Conservation (phyloP, 2,329 filamentous ascomycete species). For the Claviceps purpurea region DNA sequence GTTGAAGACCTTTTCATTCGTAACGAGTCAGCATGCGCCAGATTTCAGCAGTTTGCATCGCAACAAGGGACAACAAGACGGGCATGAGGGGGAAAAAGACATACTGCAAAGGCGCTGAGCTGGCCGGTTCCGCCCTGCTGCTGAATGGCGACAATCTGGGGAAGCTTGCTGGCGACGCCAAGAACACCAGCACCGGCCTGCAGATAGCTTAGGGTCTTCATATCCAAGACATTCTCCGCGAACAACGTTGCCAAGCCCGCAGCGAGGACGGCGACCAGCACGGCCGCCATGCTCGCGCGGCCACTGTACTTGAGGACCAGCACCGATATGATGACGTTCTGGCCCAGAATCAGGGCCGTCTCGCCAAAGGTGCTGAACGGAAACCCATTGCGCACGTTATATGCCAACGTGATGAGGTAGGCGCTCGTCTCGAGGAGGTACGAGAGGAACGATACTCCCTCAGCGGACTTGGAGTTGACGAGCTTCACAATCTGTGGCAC, state of each 20-base stretch:
- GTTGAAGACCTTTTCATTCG: slow-evolving; percentile 71
- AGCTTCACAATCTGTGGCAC: slow-evolving; percentile 95
- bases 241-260: slow-evolving; percentile 59
- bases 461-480: slow-evolving; percentile 62
- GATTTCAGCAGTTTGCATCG: no score
- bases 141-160: slow-evolving; percentile 82
- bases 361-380: slow-evolving; percentile 97
- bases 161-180: slow-evolving; percentile 80
- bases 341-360: slow-evolving; percentile 78
- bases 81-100: slow-evolving; percentile 19
- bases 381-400: slow-evolving; percentile 82
- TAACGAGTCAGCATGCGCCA: no score
- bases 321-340: slow-evolving; percentile 82
- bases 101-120: slow-evolving; percentile 87
- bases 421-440: slow-evolving; percentile 85
- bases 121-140: slow-evolving; percentile 81
- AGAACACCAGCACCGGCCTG: slow-evolving; percentile 76
- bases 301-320: slow-evolving; percentile 77
- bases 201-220: slow-evolving; percentile 55
- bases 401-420: slow-evolving; percentile 81
- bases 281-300: slow-evolving; percentile 51
- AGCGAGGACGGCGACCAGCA: slow-evolving; percentile 67
- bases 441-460: slow-evolving; percentile 76
- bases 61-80: no score
- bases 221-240: slow-evolving; percentile 48